These are phyloP conservation scores for Epichloe uncinata DNA, from an alignment of 2,329 filamentous ascomycete species.

Conservation along the genomic window DNA sequence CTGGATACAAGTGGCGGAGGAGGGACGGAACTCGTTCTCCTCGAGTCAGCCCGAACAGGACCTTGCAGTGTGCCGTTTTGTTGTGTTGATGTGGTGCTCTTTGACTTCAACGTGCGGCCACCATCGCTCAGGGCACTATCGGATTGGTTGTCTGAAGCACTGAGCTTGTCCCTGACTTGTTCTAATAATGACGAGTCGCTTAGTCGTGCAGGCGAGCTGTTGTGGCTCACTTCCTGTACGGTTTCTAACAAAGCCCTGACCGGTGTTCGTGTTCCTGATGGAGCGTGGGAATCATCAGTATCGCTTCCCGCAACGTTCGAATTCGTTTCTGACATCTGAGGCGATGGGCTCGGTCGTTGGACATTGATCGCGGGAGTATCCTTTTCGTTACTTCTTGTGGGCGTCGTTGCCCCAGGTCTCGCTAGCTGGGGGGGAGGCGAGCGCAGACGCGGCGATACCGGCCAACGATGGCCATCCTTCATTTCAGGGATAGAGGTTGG, in stretches of 20 bases:
- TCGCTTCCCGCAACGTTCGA: constrained; percentile 35
- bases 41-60: constrained; percentile 29
- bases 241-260: constrained; percentile 63
- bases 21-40: constrained; percentile 34
- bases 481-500: constrained; percentile 34
- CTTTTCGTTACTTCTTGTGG: constrained; percentile 31
- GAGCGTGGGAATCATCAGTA: constrained; percentile 32
- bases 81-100: constrained; percentile 30
- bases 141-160: constrained; percentile 26
- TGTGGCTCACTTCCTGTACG: constrained; percentile 77
- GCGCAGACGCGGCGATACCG: constrained; percentile 61
- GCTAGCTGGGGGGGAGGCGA: constrained; percentile 48
- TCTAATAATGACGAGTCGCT: constrained; percentile 33
- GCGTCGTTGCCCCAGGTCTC: constrained; percentile 30
- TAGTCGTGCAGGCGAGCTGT: constrained; percentile 48
- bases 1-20: constrained; percentile 42
- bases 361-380: constrained; percentile 40
- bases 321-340: constrained; percentile 25
- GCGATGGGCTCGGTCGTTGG: constrained; percentile 34
- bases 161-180: constrained; percentile 36
- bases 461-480: constrained; percentile 55
- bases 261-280: constrained; percentile 46
- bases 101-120: constrained; percentile 31
- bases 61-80: constrained; percentile 57
- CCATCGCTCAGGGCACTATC: constrained; percentile 26